These are phyloP conservation scores for Escallonia herrerae DNA, from an alignment of 129 eudicot species.

Conservation along the genomic window DNA sequence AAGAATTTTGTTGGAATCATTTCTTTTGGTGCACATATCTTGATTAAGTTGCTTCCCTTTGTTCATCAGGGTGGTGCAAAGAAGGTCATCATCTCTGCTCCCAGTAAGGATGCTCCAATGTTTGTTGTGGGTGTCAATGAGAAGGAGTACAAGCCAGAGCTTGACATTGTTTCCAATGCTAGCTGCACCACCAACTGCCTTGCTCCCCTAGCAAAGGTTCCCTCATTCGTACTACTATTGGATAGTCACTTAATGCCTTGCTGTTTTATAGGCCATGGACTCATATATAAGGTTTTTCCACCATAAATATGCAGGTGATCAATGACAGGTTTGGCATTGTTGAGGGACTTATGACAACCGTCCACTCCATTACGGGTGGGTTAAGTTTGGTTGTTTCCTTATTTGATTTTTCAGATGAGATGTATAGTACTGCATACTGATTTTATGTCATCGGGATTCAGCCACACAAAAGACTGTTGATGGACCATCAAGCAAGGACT, in stretches of 20 bases:
- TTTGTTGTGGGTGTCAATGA: conserved; percentile 81
- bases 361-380: conserved; percentile 57
- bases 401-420: neutral
- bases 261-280: too few species aligned
- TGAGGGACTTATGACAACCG: conserved; percentile 77
- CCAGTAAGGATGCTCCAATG: conserved; percentile 74
- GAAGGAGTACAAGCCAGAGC: conserved; percentile 56
- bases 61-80: conserved; percentile 57
- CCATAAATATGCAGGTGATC: conserved; percentile 30
- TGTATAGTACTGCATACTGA: neutral
- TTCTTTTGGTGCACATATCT: neutral
- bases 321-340: conserved; percentile 64
- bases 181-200: conserved; percentile 72
- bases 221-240: neutral
- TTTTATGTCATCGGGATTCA: conserved; percentile 7
- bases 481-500: conserved; percentile 67
- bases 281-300: too few species aligned
- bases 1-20: too few species aligned
- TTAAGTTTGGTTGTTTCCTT: neutral
- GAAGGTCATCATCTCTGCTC: conserved; percentile 65
- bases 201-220: conserved; percentile 65
- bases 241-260: too few species aligned
- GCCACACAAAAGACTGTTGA: conserved; percentile 75
- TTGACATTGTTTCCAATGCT: conserved; percentile 62
- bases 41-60: neutral